A percentile compares a stretch with the other conserved stretches of the same genome.
Conservation (phyloP, 2,329 filamentous ascomycete species). For the Aspergillus viridinutans region DNA sequence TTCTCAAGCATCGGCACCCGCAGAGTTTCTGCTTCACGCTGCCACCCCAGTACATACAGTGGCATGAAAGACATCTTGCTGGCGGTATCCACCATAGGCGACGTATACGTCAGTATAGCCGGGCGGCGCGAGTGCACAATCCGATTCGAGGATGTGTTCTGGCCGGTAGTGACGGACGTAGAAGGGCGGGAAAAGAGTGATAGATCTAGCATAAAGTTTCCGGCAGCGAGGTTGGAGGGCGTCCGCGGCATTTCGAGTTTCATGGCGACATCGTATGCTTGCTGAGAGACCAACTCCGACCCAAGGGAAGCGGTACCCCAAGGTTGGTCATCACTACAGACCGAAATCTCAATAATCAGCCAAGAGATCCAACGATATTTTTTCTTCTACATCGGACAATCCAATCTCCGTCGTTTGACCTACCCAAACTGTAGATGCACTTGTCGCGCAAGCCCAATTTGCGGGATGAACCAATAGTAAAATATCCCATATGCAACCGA, state of each 20-base stretch:
- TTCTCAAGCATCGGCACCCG: conserved; percentile 68
- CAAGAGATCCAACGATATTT: neutral
- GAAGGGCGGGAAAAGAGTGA: conserved; percentile 57
- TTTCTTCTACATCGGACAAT: neutral
- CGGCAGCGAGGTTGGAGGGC: conserved; percentile 66
- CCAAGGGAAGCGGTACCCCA: conserved; percentile 51
- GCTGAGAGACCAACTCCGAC: conserved; percentile 60
- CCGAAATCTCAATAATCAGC: neutral
- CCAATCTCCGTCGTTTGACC: conserved; percentile 12
- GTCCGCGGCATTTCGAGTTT: conserved; percentile 74
- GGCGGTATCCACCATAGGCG: conserved; percentile 61
- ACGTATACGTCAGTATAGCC: conserved; percentile 74
- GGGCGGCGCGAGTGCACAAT: conserved; percentile 67
- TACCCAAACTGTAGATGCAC: conserved; percentile 65
- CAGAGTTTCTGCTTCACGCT: conserved; percentile 61
- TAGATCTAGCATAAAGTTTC: conserved; percentile 93
- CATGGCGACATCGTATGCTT: conserved; percentile 81
- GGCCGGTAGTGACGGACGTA: conserved; percentile 23
- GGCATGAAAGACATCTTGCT: conserved; percentile 61
- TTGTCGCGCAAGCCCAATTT: conserved; percentile 57
- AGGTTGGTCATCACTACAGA: conserved; percentile 42
- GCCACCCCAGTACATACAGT: conserved; percentile 65
- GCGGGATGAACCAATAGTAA: conserved; percentile 65
- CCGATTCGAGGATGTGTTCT: conserved; percentile 36
- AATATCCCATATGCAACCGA: conserved; percentile 61